Evolutionary conservation across 306 rosid species (phyloP).

Genomic region (Cicer arietinum): DNA sequence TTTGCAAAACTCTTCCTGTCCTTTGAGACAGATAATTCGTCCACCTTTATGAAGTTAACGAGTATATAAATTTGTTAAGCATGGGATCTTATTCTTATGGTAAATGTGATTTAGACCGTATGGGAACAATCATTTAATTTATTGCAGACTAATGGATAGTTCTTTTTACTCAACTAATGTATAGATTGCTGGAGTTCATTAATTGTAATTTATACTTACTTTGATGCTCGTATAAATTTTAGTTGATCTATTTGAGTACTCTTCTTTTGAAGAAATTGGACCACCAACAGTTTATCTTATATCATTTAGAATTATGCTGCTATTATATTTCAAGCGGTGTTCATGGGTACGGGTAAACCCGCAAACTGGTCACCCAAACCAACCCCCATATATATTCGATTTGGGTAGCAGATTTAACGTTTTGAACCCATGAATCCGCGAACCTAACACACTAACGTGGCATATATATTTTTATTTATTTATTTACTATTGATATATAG

Average conservation of each 20-base stretch:
- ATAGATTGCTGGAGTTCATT: conserved; percentile 30
- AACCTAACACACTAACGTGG: no score
- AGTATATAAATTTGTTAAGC: conserved; percentile 30
- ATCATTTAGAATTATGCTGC: conserved; percentile 37
- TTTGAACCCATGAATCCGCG: no score
- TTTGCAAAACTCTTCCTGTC: conserved; percentile 27
- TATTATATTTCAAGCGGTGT: background rate
- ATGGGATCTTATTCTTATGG: conserved; percentile 17
- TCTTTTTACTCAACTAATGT: no score
- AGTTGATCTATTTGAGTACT: conserved; percentile 36
- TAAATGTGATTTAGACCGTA: conserved; percentile 34
- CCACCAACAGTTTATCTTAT: background rate
- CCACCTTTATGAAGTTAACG: conserved; percentile 24
- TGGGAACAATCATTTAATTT: conserved; percentile 3
- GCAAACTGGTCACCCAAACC: no score
- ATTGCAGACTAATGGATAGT: conserved; percentile 13
- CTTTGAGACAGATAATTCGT: conserved; percentile 27
- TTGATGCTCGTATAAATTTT: conserved; percentile 19
- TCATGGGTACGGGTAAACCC: no score
- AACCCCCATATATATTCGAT: no score
- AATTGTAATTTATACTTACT: conserved; percentile 37
- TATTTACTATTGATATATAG: no score
- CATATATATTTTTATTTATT: no score
- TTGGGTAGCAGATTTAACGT: no score
- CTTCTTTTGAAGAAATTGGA: conserved; percentile 28